Conservation (phyloP, 2,329 filamentous ascomycete genomes). For the Ceratocystis albifundus region DNA sequence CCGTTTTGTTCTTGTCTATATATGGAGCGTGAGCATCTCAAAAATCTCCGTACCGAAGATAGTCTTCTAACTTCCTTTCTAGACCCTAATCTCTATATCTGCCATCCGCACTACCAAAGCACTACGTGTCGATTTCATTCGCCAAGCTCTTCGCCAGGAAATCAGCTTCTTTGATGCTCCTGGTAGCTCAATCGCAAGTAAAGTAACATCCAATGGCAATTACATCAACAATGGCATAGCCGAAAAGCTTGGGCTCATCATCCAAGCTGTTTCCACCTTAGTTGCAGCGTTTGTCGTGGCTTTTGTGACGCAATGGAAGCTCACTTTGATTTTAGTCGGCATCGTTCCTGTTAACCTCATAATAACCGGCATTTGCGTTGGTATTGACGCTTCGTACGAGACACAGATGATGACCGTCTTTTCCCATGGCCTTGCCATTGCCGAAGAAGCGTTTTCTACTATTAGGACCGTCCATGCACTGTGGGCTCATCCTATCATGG, state of each 20-base stretch:
- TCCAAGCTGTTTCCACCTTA: slow-evolving; percentile 35
- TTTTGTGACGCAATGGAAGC: slow-evolving; percentile 34
- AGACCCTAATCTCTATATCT: slow-evolving; percentile 32
- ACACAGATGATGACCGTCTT: slow-evolving; percentile 36
- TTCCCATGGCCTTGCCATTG: slow-evolving; percentile 35
- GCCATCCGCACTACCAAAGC: slow-evolving; percentile 32
- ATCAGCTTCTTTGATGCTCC: slow-evolving; percentile 44
- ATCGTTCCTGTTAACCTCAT: slow-evolving; percentile 37
- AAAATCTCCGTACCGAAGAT: background rate
- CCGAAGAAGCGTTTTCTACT: slow-evolving; percentile 40
- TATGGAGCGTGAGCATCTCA: slow-evolving; percentile 37
- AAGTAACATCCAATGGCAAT: slow-evolving; percentile 40
- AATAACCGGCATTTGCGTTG: slow-evolving; percentile 32
- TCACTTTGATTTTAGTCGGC: slow-evolving; percentile 36
- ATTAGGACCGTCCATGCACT: slow-evolving; percentile 43
- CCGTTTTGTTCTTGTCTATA: slow-evolving; percentile 43
- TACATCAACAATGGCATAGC: slow-evolving; percentile 37
- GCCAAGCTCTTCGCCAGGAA: slow-evolving; percentile 38
- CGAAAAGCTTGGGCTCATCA: slow-evolving; percentile 35
- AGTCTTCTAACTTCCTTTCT: slow-evolving; percentile 13
- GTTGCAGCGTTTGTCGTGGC: slow-evolving; percentile 34
- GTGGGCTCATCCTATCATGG: slow-evolving; percentile 37
- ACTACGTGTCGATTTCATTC: slow-evolving; percentile 33
- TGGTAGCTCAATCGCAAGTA: slow-evolving; percentile 35
- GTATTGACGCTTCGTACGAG: slow-evolving; percentile 35